Evolutionary conservation across 306 rosid species (phyloP).

Genomic region (Vigna mungo): DNA sequence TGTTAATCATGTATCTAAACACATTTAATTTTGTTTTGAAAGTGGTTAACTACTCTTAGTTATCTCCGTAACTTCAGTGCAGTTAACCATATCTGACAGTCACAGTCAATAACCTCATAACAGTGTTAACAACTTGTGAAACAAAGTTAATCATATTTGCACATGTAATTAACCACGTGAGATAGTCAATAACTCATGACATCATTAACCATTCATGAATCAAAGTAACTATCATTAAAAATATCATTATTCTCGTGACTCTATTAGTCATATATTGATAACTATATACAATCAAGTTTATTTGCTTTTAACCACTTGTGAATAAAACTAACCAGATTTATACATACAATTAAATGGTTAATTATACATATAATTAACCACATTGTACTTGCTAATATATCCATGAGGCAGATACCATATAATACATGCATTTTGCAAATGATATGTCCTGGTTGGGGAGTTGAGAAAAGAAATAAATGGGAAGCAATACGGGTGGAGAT

Average conservation of each 20-base stretch:
- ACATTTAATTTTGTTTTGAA: no score
- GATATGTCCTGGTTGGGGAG: neutral
- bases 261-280: neutral
- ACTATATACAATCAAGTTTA: neutral
- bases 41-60: no score
- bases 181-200: neutral
- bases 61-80: no score
- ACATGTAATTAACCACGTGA: neutral
- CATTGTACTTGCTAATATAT: neutral
- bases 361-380: neutral
- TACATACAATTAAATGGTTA: no score
- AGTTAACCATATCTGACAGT: neutral
- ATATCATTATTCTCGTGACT: no score
- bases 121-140: neutral
- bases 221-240: neutral
- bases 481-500: neutral
- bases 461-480: neutral
- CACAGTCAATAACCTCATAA: neutral
- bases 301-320: neutral
- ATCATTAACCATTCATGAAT: neutral
- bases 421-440: neutral
- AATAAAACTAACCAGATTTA: no score
- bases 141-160: neutral
- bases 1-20: no score
- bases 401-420: conserved; percentile 1